A percentile compares a stretch with the other conserved stretches of the same genome.
Evolutionary conservation across 2,329 filamentous ascomycete genomes (phyloP).

Genomic region (Allantophomopsis cytisporea): DNA sequence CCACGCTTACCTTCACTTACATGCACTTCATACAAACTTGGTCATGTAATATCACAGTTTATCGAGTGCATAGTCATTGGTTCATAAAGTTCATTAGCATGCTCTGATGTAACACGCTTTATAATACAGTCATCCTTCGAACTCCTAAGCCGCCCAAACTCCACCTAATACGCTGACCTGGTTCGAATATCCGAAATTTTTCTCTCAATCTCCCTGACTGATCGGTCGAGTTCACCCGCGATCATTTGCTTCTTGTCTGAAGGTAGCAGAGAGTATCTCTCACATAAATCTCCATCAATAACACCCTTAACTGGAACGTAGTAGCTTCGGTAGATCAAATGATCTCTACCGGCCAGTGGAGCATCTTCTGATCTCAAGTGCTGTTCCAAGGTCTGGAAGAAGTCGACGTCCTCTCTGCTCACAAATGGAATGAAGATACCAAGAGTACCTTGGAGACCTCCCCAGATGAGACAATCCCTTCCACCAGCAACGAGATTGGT

Average conservation of each 20-base stretch:
- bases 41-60: too few relatives aligned
- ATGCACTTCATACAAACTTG: too few relatives aligned
- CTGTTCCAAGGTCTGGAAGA: constrained; percentile 89
- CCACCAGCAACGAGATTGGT: constrained; percentile 83
- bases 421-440: constrained; percentile 88
- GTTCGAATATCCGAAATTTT: constrained; percentile 52
- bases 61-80: too few relatives aligned
- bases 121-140: too few relatives aligned
- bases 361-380: constrained; percentile 78
- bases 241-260: constrained; percentile 93
- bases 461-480: constrained; percentile 85
- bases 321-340: constrained; percentile 90
- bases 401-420: constrained; percentile 86
- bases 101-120: too few relatives aligned
- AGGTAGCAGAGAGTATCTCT: constrained; percentile 72
- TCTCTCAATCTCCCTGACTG: constrained; percentile 84
- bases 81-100: too few relatives aligned
- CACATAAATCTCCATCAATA: constrained; percentile 93
- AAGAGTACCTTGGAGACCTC: constrained; percentile 85
- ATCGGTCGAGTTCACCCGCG: constrained; percentile 82
- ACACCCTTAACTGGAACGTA: constrained; percentile 94
- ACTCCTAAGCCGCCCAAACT: too few relatives aligned
- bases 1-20: too few relatives aligned
- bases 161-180: too few relatives aligned
- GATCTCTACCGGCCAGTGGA: constrained; percentile 81